Evolutionary conservation across 2,329 filamentous ascomycete genomes (phyloP).

Genomic region (Neurospora sp.): DNA sequence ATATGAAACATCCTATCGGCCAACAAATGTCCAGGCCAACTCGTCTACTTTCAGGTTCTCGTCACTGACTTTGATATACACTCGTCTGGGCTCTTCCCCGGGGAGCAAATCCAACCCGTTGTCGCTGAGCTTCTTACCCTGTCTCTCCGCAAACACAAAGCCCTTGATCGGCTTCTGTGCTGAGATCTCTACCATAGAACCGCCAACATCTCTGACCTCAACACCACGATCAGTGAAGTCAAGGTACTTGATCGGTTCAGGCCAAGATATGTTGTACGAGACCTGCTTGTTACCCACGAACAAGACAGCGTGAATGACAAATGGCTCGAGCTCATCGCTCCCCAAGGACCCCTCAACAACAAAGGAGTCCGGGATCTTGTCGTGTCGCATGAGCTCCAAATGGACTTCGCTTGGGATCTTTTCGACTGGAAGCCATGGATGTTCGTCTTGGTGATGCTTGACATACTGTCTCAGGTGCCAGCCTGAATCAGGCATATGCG

Average conservation of each 20-base stretch:
- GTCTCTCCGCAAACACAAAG: constrained; percentile 41
- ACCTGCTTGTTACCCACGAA: constrained; percentile 28
- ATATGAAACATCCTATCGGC: background rate
- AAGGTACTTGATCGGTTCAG: constrained; percentile 52
- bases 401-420: constrained; percentile 14
- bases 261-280: constrained; percentile 46
- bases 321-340: constrained; percentile 16
- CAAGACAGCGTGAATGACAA: constrained; percentile 30
- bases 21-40: constrained; percentile 13
- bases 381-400: constrained; percentile 11
- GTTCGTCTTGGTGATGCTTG: background rate
- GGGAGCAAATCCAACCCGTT: constrained; percentile 51
- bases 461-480: background rate
- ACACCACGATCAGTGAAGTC: constrained; percentile 37
- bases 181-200: constrained; percentile 21
- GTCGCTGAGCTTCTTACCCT: constrained; percentile 38
- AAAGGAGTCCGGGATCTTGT: constrained; percentile 43
- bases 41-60: background rate
- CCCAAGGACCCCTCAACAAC: constrained; percentile 22
- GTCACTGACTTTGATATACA: constrained; percentile 16
- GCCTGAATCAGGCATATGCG: background rate
- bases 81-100: constrained; percentile 22
- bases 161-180: constrained; percentile 44
- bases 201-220: constrained; percentile 19
- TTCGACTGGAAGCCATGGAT: constrained; percentile 11